Evolutionary conservation across 306 rosid species (phyloP).

Genomic region (Sophora flavescens): DNA sequence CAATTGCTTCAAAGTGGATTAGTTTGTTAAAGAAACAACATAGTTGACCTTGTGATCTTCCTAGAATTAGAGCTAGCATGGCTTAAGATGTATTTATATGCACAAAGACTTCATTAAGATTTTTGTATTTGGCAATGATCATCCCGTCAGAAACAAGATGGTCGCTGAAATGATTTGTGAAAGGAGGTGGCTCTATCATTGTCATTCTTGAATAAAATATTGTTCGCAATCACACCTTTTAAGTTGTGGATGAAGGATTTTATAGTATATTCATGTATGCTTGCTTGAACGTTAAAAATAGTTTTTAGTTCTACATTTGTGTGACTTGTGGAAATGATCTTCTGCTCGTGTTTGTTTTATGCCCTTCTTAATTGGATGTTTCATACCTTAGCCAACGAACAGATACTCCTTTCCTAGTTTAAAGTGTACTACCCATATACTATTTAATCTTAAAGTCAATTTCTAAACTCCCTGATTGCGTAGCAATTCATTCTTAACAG

Average conservation of each 20-base stretch:
- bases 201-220: not conserved
- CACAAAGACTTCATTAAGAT: not conserved
- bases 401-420: not conserved
- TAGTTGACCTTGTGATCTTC: slow-evolving; percentile 3
- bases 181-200: not conserved
- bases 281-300: slow-evolving; percentile 13
- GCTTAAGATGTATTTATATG: not conserved
- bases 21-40: slow-evolving; percentile 15
- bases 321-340: slow-evolving; percentile 10
- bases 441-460: slow-evolving; percentile 21
- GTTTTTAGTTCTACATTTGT: not conserved
- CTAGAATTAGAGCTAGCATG: slow-evolving; percentile 9
- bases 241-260: not conserved
- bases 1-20: slow-evolving; percentile 1
- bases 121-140: slow-evolving; percentile 20
- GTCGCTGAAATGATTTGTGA: slow-evolving; percentile 22
- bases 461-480: not conserved
- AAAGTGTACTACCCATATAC: not conserved
- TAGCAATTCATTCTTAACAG: slow-evolving; percentile 18
- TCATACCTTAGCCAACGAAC: slow-evolving; percentile 1
- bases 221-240: not conserved
- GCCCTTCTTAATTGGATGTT: not conserved
- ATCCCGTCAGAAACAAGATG: not conserved
- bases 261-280: slow-evolving; percentile 2
- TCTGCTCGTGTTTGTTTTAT: not conserved